A percentile compares a stretch with the other conserved stretches of the same genome.
Conservation (phyloP, 768 basidiomycete genomes). For the Pisolithus sp. region DNA sequence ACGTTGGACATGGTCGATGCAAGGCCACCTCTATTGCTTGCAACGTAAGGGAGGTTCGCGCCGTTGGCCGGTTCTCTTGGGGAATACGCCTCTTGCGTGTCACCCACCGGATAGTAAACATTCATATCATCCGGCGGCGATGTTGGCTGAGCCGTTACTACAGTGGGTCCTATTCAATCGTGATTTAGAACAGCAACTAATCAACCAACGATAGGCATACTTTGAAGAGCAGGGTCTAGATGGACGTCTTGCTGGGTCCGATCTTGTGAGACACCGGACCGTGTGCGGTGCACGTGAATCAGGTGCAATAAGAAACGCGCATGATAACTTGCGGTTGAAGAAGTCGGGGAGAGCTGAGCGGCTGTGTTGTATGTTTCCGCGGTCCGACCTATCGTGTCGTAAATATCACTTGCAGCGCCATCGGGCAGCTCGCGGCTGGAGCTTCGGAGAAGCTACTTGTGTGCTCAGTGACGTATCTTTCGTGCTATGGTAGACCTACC, state of each 20-base stretch:
- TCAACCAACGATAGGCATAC: constrained; percentile 26
- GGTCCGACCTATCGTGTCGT: constrained; percentile 57
- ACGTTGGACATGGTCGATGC: constrained; percentile 31
- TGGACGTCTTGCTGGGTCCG: constrained; percentile 35
- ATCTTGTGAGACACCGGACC: constrained; percentile 34
- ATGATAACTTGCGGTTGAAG: constrained; percentile 67
- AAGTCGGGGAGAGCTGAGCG: constrained; percentile 51
- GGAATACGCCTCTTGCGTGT: constrained; percentile 15
- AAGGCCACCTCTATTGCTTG: constrained; percentile 9
- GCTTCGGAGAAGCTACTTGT: constrained; percentile 58
- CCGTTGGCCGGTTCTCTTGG: constrained; percentile 6
- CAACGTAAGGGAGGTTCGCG: constrained; percentile 9
- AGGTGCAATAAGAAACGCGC: constrained; percentile 73
- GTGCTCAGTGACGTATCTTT: constrained; percentile 1
- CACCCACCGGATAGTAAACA: constrained; percentile 12
- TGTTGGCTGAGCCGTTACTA: constrained; percentile 17
- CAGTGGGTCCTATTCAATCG: constrained; percentile 13
- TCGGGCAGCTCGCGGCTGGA: constrained; percentile 57
- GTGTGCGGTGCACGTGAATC: constrained; percentile 53
- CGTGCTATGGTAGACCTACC: constrained; percentile 34
- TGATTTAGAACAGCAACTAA: constrained; percentile 7
- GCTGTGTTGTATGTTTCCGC: constrained; percentile 77
- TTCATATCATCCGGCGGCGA: constrained; percentile 16
- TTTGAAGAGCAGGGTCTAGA: constrained; percentile 52
- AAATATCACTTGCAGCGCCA: constrained; percentile 57